A percentile compares a stretch with the other conserved stretches of the same genome.
phyloP scores from a whole-genome alignment of 441 rosid species.

The Croton laevigatus region DNA sequence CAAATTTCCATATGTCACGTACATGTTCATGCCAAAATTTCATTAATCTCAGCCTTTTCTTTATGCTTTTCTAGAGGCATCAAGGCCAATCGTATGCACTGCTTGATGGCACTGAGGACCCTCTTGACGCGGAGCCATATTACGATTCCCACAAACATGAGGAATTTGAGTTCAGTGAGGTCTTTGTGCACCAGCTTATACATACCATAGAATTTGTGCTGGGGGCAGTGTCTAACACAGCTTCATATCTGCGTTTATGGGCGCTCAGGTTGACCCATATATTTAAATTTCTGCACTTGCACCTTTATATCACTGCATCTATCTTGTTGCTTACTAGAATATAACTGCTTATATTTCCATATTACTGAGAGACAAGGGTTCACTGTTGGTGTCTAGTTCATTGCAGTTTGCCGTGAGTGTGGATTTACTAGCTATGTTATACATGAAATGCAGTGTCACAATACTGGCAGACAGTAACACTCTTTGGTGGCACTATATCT shows the following conservation, averaged over 20 bases:
- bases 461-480: background rate
- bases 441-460: background rate
- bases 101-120: slow-evolving; percentile 53
- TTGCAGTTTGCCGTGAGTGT: background rate
- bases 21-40: slow-evolving; percentile 1
- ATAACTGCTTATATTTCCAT: background rate
- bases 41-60: slow-evolving; percentile 9
- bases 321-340: background rate
- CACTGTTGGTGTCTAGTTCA: background rate
- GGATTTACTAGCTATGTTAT: background rate
- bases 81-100: slow-evolving; percentile 62
- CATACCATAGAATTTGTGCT: slow-evolving; percentile 97
- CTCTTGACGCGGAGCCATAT: slow-evolving; percentile 47
- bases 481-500: background rate
- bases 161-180: slow-evolving; percentile 93
- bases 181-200: slow-evolving; percentile 88
- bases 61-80: slow-evolving; percentile 48
- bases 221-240: slow-evolving; percentile 95
- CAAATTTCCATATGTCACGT: background rate
- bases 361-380: background rate
- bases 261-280: slow-evolving; percentile 64
- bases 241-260: slow-evolving; percentile 63
- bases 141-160: slow-evolving; percentile 58
- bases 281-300: slow-evolving; percentile 8
- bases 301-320: background rate